Conservation (phyloP, 139 green algal species). For the Astrephomene gubernaculifera region DNA sequence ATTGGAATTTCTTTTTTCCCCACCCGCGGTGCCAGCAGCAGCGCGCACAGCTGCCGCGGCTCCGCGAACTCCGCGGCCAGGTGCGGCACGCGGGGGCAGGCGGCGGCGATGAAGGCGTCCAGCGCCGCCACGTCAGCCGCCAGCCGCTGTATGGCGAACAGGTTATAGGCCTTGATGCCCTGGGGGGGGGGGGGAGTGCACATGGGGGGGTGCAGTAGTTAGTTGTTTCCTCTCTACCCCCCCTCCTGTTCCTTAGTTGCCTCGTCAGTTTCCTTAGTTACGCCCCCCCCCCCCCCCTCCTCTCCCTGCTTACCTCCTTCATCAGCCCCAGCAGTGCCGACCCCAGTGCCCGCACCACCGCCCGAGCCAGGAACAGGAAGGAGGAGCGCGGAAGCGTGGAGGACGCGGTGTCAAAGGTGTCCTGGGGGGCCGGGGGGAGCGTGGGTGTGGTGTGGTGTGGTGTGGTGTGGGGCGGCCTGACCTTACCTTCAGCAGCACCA, state of each 20-base stretch:
- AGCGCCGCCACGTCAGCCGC: slow-evolving; percentile 63
- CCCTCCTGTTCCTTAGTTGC: no score
- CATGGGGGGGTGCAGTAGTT: neutral
- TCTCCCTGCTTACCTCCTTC: no score
- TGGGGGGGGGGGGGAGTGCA: neutral
- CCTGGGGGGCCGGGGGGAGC: slow-evolving; percentile 34
- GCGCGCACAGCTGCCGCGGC: slow-evolving; percentile 60
- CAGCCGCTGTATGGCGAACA: slow-evolving; percentile 75
- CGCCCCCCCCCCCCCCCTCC: no score
- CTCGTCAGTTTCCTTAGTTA: no score
- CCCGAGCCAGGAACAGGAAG: slow-evolving; percentile 51
- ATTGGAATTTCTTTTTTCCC: no score
- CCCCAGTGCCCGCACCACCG: slow-evolving; percentile 55
- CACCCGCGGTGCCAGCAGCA: slow-evolving; percentile 62
- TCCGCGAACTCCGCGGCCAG: slow-evolving; percentile 61
- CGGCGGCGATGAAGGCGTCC: slow-evolving; percentile 42
- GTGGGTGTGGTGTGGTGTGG: neutral
- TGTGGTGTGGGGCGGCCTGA: no score
- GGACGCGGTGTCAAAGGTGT: slow-evolving; percentile 52
- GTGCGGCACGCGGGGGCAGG: neutral
- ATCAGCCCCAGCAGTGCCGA: slow-evolving; percentile 65
- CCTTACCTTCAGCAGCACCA: slow-evolving; percentile 70
- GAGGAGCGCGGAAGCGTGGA: slow-evolving; percentile 55
- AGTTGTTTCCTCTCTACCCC: no score
- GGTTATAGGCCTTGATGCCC: slow-evolving; percentile 73